Evolutionary conservation across 2,329 filamentous ascomycete species (phyloP).

Genomic region (Penicillium sclerotigenum): DNA sequence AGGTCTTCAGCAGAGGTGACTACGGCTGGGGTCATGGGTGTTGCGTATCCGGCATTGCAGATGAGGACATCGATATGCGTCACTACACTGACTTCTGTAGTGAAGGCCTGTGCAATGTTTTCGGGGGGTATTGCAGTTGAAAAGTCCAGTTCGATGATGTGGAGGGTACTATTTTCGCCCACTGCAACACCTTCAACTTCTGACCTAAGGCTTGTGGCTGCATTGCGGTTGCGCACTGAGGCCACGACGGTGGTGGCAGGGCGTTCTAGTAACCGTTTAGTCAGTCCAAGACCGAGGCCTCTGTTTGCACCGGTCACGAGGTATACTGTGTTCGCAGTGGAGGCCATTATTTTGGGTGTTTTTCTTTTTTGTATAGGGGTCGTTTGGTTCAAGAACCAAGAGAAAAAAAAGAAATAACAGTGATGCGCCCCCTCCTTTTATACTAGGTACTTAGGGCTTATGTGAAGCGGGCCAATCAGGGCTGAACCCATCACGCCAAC

Average conservation of each 20-base stretch:
- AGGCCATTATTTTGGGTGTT: background rate
- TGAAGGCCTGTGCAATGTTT: slow-evolving; percentile 5
- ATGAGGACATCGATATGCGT: slow-evolving; percentile 28
- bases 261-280: slow-evolving; percentile 20
- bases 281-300: slow-evolving; percentile 28
- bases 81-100: slow-evolving; percentile 21
- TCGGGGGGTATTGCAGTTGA: slow-evolving; percentile 12
- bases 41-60: slow-evolving; percentile 42
- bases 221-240: slow-evolving; percentile 19
- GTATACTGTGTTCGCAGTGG: slow-evolving; percentile 24
- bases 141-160: slow-evolving; percentile 23
- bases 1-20: slow-evolving; percentile 17
- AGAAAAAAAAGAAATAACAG: background rate
- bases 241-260: slow-evolving; percentile 23
- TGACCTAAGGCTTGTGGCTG: slow-evolving; percentile 8
- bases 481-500: background rate
- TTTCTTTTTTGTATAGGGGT: background rate
- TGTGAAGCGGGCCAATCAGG: background rate
- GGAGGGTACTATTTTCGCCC: slow-evolving; percentile 12
- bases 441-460: background rate
- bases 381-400: background rate
- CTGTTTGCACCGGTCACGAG: slow-evolving; percentile 31
- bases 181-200: background rate
- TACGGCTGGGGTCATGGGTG: slow-evolving; percentile 60
- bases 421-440: background rate